Conservation (phyloP, 2,329 filamentous ascomycete species). For the Geosmithia flava region DNA sequence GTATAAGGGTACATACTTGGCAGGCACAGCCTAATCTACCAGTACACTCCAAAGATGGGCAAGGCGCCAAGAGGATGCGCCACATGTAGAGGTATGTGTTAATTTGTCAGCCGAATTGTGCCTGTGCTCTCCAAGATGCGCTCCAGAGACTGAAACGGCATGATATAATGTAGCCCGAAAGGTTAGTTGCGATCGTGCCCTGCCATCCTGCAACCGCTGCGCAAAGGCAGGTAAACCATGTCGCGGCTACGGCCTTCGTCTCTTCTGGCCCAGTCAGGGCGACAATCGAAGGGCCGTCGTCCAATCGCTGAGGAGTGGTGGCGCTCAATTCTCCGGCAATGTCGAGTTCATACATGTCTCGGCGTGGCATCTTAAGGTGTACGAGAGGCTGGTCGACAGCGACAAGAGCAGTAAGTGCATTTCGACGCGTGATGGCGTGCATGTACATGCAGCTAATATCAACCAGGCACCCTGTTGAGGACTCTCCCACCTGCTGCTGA, state of each 20-base stretch:
- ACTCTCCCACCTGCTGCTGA: too few species aligned
- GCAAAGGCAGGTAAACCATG: background rate
- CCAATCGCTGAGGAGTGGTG: background rate
- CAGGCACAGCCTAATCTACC: too few species aligned
- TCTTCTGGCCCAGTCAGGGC: background rate
- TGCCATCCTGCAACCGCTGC: background rate
- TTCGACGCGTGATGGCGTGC: too few species aligned
- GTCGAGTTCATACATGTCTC: background rate
- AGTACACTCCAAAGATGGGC: too few species aligned
- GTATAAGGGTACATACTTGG: too few species aligned
- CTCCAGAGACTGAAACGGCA: background rate
- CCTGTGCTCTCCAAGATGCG: background rate
- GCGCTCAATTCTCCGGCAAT: background rate
- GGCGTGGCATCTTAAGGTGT: background rate
- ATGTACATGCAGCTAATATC: too few species aligned
- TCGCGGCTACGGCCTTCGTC: background rate
- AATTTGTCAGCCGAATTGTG: background rate
- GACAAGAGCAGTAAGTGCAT: too few species aligned
- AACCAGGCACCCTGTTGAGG: too few species aligned
- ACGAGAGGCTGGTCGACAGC: background rate
- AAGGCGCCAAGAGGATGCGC: background rate
- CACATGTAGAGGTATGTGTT: background rate
- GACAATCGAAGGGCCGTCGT: background rate
- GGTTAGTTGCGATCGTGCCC: background rate
- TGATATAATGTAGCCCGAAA: background rate